Conservation (phyloP, 2,329 filamentous ascomycete genomes). For the Penicillium thymicola region DNA sequence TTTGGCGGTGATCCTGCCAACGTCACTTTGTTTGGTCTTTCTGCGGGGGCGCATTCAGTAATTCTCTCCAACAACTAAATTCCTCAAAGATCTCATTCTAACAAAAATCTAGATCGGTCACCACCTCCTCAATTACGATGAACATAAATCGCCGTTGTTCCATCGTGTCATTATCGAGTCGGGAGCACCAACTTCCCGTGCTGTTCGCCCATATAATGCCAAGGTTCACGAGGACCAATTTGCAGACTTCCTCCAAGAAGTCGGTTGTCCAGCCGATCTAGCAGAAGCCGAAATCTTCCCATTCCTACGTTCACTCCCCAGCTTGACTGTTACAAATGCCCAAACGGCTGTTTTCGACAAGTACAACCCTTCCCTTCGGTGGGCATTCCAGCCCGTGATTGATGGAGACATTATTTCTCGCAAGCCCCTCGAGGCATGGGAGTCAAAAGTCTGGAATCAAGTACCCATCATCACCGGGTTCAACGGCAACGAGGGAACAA, state of each 20-base stretch:
- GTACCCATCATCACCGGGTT: slow-evolving; percentile 67
- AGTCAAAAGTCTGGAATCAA: slow-evolving; percentile 50
- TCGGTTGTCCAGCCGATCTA: slow-evolving; percentile 30
- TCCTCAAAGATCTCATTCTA: neutral
- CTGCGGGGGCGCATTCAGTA: slow-evolving; percentile 49
- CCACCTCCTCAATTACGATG: slow-evolving; percentile 55
- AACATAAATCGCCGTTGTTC: slow-evolving; percentile 36
- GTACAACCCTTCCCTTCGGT: slow-evolving; percentile 48
- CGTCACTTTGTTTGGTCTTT: slow-evolving; percentile 40
- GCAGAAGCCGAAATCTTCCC: slow-evolving; percentile 35
- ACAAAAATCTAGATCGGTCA: slow-evolving; percentile 58
- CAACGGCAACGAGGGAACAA: slow-evolving; percentile 66
- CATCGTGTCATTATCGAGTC: slow-evolving; percentile 49
- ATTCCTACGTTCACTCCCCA: slow-evolving; percentile 43
- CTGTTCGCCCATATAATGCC: slow-evolving; percentile 43
- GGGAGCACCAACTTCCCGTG: slow-evolving; percentile 47
- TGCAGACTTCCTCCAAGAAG: slow-evolving; percentile 38
- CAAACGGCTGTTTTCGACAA: slow-evolving; percentile 45
- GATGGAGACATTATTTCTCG: slow-evolving; percentile 59
- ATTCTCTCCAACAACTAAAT: neutral
- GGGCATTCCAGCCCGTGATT: slow-evolving; percentile 67
- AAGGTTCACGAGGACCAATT: slow-evolving; percentile 47
- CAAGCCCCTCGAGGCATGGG: slow-evolving; percentile 60
- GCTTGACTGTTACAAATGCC: slow-evolving; percentile 36
- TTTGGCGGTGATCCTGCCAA: slow-evolving; percentile 28